These are phyloP conservation scores for Tylopilus vinaceipallidus DNA, from an alignment of 768 basidiomycete species.

Conservation along the genomic window DNA sequence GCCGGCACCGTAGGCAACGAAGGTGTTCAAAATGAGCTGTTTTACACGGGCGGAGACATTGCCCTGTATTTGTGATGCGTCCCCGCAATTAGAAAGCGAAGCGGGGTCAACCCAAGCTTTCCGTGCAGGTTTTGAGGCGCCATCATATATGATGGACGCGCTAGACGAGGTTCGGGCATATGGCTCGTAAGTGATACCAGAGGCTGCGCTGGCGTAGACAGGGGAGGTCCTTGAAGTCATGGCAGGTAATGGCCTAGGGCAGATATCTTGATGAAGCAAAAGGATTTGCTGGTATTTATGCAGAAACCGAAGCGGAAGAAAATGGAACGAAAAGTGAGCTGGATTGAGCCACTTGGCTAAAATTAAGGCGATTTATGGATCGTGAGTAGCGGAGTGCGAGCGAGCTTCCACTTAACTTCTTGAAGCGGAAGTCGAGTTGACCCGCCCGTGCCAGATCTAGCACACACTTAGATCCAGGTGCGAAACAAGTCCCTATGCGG, in stretches of 20 bases:
- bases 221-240: conserved; percentile 31
- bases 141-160: conserved; percentile 29
- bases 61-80: conserved; percentile 56
- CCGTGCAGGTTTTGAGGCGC: conserved; percentile 19
- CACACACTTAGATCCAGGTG: conserved; percentile 23
- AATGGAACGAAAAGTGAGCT: conserved; percentile 15
- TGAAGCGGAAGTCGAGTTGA: conserved; percentile 22
- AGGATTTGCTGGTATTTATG: conserved; percentile 29
- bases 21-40: conserved; percentile 65
- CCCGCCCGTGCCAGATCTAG: conserved; percentile 13
- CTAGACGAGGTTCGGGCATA: conserved; percentile 20
- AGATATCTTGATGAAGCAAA: conserved; percentile 1
- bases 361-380: conserved; percentile 22
- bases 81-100: conserved; percentile 55
- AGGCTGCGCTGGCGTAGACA: conserved; percentile 27
- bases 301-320: conserved; percentile 11
- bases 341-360: conserved; percentile 26
- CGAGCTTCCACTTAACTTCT: conserved; percentile 23
- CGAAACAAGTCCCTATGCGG: conserved; percentile 8
- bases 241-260: background rate
- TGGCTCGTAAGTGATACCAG: conserved; percentile 29
- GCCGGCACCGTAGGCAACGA: conserved; percentile 70
- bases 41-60: conserved; percentile 64
- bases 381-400: conserved; percentile 25
- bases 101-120: conserved; percentile 67